Percentiles rank a stretch among this genome's conserved stretches.
Conservation (phyloP, 2,329 filamentous ascomycete genomes). For the Furcasterigmium sp. region DNA sequence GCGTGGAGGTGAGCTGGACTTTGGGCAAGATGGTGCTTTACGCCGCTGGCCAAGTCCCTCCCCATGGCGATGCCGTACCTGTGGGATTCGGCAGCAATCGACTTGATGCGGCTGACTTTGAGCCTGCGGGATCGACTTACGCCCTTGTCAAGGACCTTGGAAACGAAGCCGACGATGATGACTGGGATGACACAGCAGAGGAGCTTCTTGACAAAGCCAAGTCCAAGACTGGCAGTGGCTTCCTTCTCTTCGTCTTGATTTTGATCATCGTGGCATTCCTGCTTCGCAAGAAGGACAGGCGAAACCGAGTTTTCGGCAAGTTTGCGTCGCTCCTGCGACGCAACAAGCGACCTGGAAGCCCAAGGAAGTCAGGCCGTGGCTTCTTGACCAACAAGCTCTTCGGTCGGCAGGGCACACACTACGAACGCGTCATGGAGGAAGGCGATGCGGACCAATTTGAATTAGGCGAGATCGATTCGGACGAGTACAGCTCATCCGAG, state of each 20-base stretch:
- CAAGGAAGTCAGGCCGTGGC: constrained; percentile 38
- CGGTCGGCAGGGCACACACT: constrained; percentile 49
- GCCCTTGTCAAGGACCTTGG: constrained; percentile 21
- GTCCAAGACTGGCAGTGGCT: constrained; percentile 64
- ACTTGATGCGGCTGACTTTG: constrained; percentile 68
- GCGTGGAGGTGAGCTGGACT: constrained; percentile 94
- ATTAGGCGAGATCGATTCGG: constrained; percentile 60
- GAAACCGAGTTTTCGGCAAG: constrained; percentile 54
- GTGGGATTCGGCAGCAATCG: constrained; percentile 92
- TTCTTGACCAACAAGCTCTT: constrained; percentile 62
- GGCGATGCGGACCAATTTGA: constrained; percentile 74
- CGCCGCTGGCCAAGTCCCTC: constrained; percentile 79
- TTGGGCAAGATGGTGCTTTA: constrained; percentile 95
- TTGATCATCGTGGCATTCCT: constrained; percentile 65
- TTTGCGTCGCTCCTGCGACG: constrained; percentile 38
- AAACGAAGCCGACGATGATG: constrained; percentile 42
- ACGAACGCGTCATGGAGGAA: constrained; percentile 83
- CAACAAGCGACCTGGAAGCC: constrained; percentile 35
- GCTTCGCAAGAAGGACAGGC: constrained; percentile 73
- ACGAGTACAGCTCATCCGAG: constrained; percentile 61
- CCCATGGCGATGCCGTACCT: constrained; percentile 54
- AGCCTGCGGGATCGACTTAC: constrained; percentile 65
- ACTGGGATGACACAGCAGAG: constrained; percentile 46
- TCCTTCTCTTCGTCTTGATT: constrained; percentile 74
- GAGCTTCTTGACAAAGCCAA: constrained; percentile 62